phyloP scores from a whole-genome alignment of 1,284 basidiomycete genomes.

The Agaricales sp. region DNA sequence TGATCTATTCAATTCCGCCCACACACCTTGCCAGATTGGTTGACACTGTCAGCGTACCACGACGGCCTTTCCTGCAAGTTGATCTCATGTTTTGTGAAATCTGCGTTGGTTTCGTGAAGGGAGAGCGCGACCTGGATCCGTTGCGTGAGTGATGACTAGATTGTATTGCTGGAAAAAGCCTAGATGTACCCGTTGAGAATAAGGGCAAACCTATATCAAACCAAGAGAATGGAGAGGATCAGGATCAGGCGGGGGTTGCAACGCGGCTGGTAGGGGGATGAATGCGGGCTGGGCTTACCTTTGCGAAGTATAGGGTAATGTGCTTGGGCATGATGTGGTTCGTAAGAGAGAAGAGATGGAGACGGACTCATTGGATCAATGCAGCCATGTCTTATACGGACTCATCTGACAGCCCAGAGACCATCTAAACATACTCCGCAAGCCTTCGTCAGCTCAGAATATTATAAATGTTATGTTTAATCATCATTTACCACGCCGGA shows the following conservation, averaged over 20 bases:
- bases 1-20: constrained; percentile 9
- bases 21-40: constrained; percentile 51
- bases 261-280: too few species aligned
- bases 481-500: too few species aligned
- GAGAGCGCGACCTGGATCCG: constrained; percentile 48
- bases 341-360: too few species aligned
- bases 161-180: not conserved
- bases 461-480: too few species aligned
- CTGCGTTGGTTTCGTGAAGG: constrained; percentile 40
- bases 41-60: constrained; percentile 53
- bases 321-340: constrained; percentile 23
- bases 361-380: too few species aligned
- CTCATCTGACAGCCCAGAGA: too few species aligned
- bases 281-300: too few species aligned
- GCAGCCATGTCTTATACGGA: too few species aligned
- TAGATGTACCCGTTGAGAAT: constrained; percentile 33
- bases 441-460: too few species aligned
- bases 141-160: not conserved
- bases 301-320: constrained; percentile 39
- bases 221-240: too few species aligned
- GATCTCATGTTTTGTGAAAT: constrained; percentile 39
- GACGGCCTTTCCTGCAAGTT: constrained; percentile 53
- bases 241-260: too few species aligned
- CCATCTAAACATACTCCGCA: too few species aligned
- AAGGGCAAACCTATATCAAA: constrained; percentile 30